Base-by-base conservation (phyloP, 108 stramenopile genomes). In the Fragilariopsis cylindrus region DNA sequence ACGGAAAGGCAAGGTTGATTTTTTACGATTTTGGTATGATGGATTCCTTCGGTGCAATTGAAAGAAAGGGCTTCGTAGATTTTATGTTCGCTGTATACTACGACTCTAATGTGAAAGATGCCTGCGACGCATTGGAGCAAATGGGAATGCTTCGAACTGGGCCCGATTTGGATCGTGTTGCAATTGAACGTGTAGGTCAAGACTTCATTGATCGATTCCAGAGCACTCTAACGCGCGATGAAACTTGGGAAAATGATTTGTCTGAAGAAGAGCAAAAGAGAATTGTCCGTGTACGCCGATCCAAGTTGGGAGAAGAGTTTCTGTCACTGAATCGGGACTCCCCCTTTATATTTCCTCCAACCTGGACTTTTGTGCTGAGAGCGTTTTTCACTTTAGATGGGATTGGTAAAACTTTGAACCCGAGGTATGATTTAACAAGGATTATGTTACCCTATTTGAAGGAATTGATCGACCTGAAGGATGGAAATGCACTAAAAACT, bases 21-120 rank as follows among this genome's bases (percentile, higher is more conserved):
- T 99, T 96, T 82, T 99, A 98, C 70, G 98, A 99, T 78, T 99
- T 98, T 83, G 98, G 97, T 19, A 99, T 99, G 98, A 99, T 99
- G 98, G 97, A 99, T 79, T 89, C 89, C 56, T 93, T 98, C 69
- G 91, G 88, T 19, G 57, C 75, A 3, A 76, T 80, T 4, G 87
- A 91, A 50, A 69, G 93, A 69, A 93, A 93, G 71, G 93, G 90
- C 3, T 83, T 96, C 52, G 93, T 96, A 15, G 93, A 96, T 57
- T 93, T 96, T 58, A 88, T 92, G 78, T 96, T 94, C 73, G 93
- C 96, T 30, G 76, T 96, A n/a, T 96, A 94, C 70, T 94, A 94
- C 71, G 93, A 96, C 73, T 81, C 88, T 40, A 87, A 96, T 70
- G 94, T 91, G 62, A 97, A 93, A 75, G 96, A 93, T 73, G 96